Base-by-base conservation (phyloP, 257 asterid species). In the Solanum medicagineum region DNA sequence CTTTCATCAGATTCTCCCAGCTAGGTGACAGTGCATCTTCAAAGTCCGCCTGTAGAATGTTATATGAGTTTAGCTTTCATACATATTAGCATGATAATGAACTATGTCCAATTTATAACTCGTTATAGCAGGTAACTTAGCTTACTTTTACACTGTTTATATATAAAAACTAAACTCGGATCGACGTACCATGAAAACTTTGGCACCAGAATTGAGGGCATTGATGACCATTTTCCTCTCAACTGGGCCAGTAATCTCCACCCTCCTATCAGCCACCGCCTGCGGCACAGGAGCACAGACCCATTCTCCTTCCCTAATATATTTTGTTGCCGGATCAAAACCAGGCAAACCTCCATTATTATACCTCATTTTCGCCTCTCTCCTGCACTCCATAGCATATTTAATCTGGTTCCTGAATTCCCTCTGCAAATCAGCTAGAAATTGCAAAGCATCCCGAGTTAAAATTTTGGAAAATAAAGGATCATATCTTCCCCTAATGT, bases 191-290 rank as follows among this genome's bases (percentile, higher is more conserved):
- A 97, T 97, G 91, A 97, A 97, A 65, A 97, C 98, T 85, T 97
- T 95, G 87, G 98, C 98, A 1, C 98, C 98, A 20, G 98, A 97
- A 71, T 97, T 97, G 87, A 97, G 98, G 0, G 99, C 99, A 86
- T 97, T 97, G 86, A 97, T 97, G 89, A 95, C 80, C 99, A 97
- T 95, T 88, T 97, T 97, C 93, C 99, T 85, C 90, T 93, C 99
- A 1, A 94, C 98, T 1, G 99, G 99, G 0, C 99, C 99, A 16
- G 99, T 97, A 55, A 97, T 97, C 88, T 97, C 99, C 81, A 97
- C 99, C 88, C 95, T 89, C 84, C 99, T 88, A 82, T 95, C 99
- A n/a, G 97, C 98, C 60, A 95, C 94, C 0, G 95, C 94, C 0
- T 91, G 92, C 0, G 98, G 98, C 20, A 91, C 93, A 8, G 96